phyloP scores from a whole-genome alignment of 495 filamentous ascomycete species.

The Hypomontagnella monticulosa region DNA sequence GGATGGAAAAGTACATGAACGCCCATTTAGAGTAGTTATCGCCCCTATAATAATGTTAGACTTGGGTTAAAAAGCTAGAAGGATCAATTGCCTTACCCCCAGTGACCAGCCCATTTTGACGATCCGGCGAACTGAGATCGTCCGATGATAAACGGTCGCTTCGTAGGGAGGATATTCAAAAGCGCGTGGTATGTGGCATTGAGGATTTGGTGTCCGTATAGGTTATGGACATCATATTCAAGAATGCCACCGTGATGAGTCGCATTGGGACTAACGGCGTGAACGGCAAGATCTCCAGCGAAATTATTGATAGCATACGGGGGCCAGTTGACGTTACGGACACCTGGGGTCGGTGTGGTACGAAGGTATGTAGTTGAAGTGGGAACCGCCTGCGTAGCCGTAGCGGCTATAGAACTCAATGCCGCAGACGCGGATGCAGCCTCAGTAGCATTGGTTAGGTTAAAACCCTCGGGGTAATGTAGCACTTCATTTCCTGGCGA shows the following conservation, averaged over 20 bases:
- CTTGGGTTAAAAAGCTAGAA: background rate
- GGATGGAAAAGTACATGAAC: slow-evolving; percentile 80
- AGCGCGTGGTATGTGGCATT: slow-evolving; percentile 84
- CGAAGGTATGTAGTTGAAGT: slow-evolving; percentile 63
- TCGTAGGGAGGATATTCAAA: slow-evolving; percentile 65
- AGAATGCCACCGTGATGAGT: slow-evolving; percentile 75
- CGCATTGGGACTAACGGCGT: slow-evolving; percentile 80
- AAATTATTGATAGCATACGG: slow-evolving; percentile 85
- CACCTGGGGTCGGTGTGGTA: slow-evolving; percentile 71
- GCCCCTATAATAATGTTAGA: slow-evolving; percentile 52
- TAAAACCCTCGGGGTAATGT: slow-evolving; percentile 77
- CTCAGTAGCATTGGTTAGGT: slow-evolving; percentile 74
- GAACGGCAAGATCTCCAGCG: slow-evolving; percentile 77
- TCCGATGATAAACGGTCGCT: slow-evolving; percentile 87
- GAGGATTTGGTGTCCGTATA: slow-evolving; percentile 78
- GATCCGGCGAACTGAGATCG: slow-evolving; percentile 83
- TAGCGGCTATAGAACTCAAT: slow-evolving; percentile 45
- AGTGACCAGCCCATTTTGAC: slow-evolving; percentile 86
- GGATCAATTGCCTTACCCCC: slow-evolving; percentile 61
- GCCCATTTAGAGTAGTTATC: slow-evolving; percentile 78
- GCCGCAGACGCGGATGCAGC: slow-evolving; percentile 65
- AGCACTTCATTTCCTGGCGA: slow-evolving; percentile 68
- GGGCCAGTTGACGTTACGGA: slow-evolving; percentile 80
- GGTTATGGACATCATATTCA: slow-evolving; percentile 85
- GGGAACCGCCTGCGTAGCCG: slow-evolving; percentile 44